Evolutionary conservation across 202 grass and related monocot species (phyloP).

Genomic region (Musa balbisiana): DNA sequence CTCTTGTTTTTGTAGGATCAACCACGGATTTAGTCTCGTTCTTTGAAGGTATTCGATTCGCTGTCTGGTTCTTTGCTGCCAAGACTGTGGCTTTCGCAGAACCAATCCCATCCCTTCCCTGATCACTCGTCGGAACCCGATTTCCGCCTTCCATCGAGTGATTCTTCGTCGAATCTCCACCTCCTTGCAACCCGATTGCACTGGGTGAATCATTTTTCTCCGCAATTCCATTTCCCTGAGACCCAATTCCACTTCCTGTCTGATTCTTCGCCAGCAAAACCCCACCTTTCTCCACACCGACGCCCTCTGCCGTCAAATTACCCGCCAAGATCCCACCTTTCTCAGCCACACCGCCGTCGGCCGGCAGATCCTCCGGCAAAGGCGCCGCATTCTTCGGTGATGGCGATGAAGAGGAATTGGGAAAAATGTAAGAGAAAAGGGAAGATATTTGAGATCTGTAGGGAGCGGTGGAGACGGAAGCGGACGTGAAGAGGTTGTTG

Average conservation of each 20-base stretch:
- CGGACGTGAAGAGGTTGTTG: constrained; percentile 47
- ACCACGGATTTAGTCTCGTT: not conserved
- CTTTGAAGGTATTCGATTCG: not conserved
- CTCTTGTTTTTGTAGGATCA: not conserved
- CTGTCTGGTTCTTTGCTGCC: not conserved
- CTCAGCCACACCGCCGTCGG: not conserved
- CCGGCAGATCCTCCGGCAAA: not conserved
- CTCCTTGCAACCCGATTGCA: not conserved
- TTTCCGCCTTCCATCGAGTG: not conserved
- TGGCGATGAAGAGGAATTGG: constrained; percentile 35
- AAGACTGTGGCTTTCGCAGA: not conserved
- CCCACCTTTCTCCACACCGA: constrained; percentile 24
- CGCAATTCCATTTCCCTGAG: not conserved
- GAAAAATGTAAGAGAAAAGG: constrained; percentile 57
- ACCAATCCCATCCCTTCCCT: not conserved
- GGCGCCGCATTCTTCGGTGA: constrained; percentile 24
- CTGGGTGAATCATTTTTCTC: constrained; percentile 5
- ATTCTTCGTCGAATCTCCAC: not conserved
- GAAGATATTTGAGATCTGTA: constrained; percentile 71
- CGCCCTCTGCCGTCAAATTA: constrained; percentile 14
- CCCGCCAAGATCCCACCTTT: constrained; percentile 26
- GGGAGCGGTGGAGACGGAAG: constrained; percentile 45
- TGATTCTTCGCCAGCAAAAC: constrained; percentile 12
- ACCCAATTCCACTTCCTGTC: constrained; percentile 20
- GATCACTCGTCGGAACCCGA: constrained; percentile 3